Base-by-base conservation (phyloP, 129 eudicot genomes). In the Heracleum sosnowskyi region DNA sequence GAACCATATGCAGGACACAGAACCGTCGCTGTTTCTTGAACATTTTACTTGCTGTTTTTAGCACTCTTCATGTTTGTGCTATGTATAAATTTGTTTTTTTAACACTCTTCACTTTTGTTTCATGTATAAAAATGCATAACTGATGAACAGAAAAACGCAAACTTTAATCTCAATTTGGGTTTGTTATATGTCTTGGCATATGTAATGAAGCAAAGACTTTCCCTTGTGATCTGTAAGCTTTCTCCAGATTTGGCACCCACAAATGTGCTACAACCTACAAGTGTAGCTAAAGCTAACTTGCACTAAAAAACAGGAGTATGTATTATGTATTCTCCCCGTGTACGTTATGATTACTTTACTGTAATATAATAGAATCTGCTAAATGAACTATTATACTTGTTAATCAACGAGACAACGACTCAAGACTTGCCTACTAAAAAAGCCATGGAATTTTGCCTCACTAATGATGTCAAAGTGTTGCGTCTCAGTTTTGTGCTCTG, bases 1-100 rank as follows among this genome's bases (percentile, higher is more conserved):
- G 82, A 69, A 53, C 71, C 93, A 4, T 47, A 75, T 41, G 18
- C 55, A 18, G 76, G 33, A 39, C 86, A 76, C 76, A 78, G 83
- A 78, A 71, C 84, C 0, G 71, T 86, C 74, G 90, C 89, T 24
- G 87, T 77, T 77, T 87, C 91, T n/a, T 89, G 84, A 88, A 81
- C 39, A 64, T 64, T 13, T 64, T 5, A 1, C 2, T 22, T 64
- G 71, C 39, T 64, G 71, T 13, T 64, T 12, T 29, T 11, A 31
- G 12, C 71, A 64, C 71, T 64, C 8, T 13, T 64, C 20, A 31
- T 64, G 36, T 64, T 64, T 31, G 71, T 31, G 36, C 22, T 33
- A 4, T 64, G 71, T 64, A 64, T 40, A 57, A 57, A n/a, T 8
- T 57, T 57, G 66, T 57, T 57, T 57, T 57, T 57, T n/a, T 57